Conservation (phyloP, 2,329 filamentous ascomycete genomes). For the Clarireedia homoeocarpa region DNA sequence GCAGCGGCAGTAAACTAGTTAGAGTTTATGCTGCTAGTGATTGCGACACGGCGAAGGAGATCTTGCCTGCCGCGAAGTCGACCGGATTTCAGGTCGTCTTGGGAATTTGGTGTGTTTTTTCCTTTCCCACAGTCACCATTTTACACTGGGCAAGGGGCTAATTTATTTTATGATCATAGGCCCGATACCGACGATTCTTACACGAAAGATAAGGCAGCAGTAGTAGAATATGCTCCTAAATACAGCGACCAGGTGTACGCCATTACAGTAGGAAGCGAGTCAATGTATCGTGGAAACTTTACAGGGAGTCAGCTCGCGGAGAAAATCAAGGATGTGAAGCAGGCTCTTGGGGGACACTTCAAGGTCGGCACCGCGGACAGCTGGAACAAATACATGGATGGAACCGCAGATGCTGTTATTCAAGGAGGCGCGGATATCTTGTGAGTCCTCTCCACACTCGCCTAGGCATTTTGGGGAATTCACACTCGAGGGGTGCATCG, state of each 20-base stretch:
- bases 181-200: slow-evolving; percentile 56
- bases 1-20: slow-evolving; percentile 44
- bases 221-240: slow-evolving; percentile 41
- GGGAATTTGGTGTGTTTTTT: slow-evolving; percentile 52
- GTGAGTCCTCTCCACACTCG: not conserved
- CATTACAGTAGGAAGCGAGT: slow-evolving; percentile 64
- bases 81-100: slow-evolving; percentile 62
- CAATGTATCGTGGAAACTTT: slow-evolving; percentile 61
- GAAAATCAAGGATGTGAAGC: slow-evolving; percentile 55
- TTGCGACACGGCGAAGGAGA: slow-evolving; percentile 54
- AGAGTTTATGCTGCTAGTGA: slow-evolving; percentile 60
- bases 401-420: slow-evolving; percentile 58
- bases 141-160: not conserved
- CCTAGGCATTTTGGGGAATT: not conserved
- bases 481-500: not conserved
- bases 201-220: slow-evolving; percentile 49
- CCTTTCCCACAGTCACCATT: not conserved
- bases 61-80: slow-evolving; percentile 56
- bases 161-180: slow-evolving; percentile 31
- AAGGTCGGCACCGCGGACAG: slow-evolving; percentile 62
- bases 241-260: slow-evolving; percentile 54
- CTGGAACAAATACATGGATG: slow-evolving; percentile 66
- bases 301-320: slow-evolving; percentile 49
- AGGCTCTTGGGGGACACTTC: slow-evolving; percentile 41
- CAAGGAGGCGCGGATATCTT: slow-evolving; percentile 46